Base-by-base conservation (phyloP, 2,329 filamentous ascomycete genomes). In the Botrytis porri region DNA sequence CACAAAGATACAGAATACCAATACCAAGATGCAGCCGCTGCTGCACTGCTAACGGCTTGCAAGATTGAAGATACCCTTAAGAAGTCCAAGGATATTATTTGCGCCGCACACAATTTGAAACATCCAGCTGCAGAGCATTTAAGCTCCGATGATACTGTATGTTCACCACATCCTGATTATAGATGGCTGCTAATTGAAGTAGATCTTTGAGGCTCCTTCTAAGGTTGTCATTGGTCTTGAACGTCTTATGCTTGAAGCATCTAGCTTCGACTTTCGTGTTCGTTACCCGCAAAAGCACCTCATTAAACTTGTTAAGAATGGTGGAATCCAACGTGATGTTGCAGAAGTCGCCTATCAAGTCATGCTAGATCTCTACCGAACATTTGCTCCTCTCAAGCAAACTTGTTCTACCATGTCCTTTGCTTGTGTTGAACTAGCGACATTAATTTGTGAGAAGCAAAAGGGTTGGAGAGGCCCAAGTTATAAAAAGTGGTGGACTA, bases 31-130 rank as follows among this genome's bases (percentile, higher is more conserved):
- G 95, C 94, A 2, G 94, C 95, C 0, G 89, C 96, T 10, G 94
- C 96, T 1, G 92, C 94, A 37, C 85, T 99, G 14, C 95, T 98
- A 80, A 93, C 95, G 4, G 95, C 95, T 3, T 98, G 95, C 86
- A 99, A 99, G 84, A 94, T 97, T 63, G 96, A 99, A 82, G 96
- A 99, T 82, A 99, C 96, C 0, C 88, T 98, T 77, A 99, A 99
- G 84, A 98, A 98, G 84, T 97, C 94, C 5, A 90, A 89, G 73
- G 96, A 99, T 76, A 97, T 99, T 75, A 86, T 98, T 25, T 97
- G 94, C 73, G 94, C 95, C 1, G 92, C 93, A 37, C 94, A 95
- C 83, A 98, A 97, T 80, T 84, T 97, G 54, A 96, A 94, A 69
- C 76, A 79, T 59, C 71, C 76, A 79, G 77, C 91, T 83, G 81